These are phyloP conservation scores for Pythium periplocum DNA, from an alignment of 352 stramenopile species.

Conservation along the genomic window DNA sequence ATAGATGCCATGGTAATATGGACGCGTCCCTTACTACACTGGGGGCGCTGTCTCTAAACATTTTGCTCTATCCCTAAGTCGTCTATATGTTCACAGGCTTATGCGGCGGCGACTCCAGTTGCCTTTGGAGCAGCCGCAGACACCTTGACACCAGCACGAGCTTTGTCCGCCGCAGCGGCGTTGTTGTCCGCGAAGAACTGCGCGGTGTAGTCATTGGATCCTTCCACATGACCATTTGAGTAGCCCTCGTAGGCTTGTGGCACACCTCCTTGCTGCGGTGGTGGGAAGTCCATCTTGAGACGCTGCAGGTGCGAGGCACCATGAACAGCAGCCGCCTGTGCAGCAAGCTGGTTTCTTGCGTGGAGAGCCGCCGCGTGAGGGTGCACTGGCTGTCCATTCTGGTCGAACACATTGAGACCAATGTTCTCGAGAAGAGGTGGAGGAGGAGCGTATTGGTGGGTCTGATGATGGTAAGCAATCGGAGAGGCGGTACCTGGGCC, in stretches of 20 bases:
- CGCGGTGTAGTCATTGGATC: conserved; percentile 48
- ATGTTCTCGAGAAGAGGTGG: conserved; percentile 58
- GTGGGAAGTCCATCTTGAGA: conserved; percentile 52
- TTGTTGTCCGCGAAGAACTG: conserved; percentile 58
- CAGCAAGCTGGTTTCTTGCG: conserved; percentile 17
- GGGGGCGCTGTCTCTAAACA: too few species aligned
- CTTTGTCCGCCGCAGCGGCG: conserved; percentile 31
- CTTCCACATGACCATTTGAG: conserved; percentile 19
- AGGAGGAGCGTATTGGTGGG: conserved; percentile 28
- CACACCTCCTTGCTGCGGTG: not conserved
- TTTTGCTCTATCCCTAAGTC: too few species aligned
- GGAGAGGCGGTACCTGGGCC: conserved; percentile 25
- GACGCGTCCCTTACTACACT: not conserved
- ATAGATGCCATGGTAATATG: conserved; percentile 2
- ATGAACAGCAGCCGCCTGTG: conserved; percentile 5
- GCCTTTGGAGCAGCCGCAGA: conserved; percentile 5
- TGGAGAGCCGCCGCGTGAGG: conserved; percentile 13
- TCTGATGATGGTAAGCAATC: conserved; percentile 48
- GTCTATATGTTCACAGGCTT: not conserved
- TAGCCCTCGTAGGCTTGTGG: conserved; percentile 38
- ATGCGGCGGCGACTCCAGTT: conserved; percentile 14
- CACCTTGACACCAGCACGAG: conserved; percentile 26
- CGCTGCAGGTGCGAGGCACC: conserved; percentile 28
- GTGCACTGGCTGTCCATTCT: conserved; percentile 33
- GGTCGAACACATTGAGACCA: conserved; percentile 54